Evolutionary conservation across 2,329 filamentous ascomycete genomes (phyloP), one percentile per base, ranked within the genome.

Genomic region (Cytospora mali): DNA sequence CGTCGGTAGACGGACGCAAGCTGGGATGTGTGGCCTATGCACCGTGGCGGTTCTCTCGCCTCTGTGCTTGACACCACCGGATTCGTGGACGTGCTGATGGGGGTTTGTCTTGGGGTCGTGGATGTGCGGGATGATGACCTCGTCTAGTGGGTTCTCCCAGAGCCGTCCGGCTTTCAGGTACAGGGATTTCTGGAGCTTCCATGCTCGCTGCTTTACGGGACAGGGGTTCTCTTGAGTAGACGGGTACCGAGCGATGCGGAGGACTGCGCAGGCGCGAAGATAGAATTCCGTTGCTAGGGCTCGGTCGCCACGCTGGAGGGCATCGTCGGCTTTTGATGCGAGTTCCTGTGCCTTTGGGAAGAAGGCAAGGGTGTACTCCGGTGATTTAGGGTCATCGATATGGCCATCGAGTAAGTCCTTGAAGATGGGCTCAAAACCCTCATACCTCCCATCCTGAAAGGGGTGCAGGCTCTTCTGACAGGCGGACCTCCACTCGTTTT

Each of bases 401-500:
- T 84, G 77, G 69, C 83, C 76, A 76, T 81, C 74, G 54, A 88
- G 84, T 51, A 93, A 76, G 61, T 84, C 76, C n/a, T 82, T 72
- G 56, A 91, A 90, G 33, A 93, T 81, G 21, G 88, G 88, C 68
- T 84, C 81, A 70, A 93, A 92, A 74, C 93, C 90, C 62, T 85
- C 80, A 62, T 83, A 82, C 4, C 80, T 77, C 55, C 87, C 85
- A 74, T 92, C 90, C 78, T 92, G 90, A 79, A 93, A 93, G 0
- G 88, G 88, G 69, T 91, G 39, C 14, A 11, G 46, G n/a, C 46
- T 33, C 23, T 48, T n/a, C 70, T 82, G 62, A 75, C 88, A 86
- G 6, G 87, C 87, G 68, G 82, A 78, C 74, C 87, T 87, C 89
- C 89, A 93, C 75, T 91, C 91, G 7, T 86, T 90, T 75, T 91